These are phyloP conservation scores for Geotrichum fermentans DNA, from an alignment of 1,139 yeast species.

Conservation along the genomic window DNA sequence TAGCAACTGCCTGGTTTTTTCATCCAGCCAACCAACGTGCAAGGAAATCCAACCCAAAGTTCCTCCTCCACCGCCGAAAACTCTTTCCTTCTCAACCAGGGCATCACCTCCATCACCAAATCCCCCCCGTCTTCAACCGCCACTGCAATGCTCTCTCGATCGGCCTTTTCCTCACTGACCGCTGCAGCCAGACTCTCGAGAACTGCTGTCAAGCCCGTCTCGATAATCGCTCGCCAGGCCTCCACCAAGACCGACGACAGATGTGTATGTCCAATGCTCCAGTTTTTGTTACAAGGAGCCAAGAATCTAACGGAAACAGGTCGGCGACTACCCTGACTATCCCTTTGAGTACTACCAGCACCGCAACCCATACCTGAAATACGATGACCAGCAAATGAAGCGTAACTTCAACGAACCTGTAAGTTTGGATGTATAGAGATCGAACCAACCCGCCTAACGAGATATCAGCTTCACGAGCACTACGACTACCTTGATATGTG, in stretches of 20 bases:
- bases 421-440: too few relatives aligned
- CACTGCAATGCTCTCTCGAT: constrained; percentile 13
- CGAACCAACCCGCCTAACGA: constrained; percentile 4
- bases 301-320: constrained; percentile 21
- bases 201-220: constrained; percentile 4
- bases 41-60: constrained; percentile 11
- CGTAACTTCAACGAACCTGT: constrained; percentile 69
- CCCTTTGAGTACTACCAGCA: constrained; percentile 49
- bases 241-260: constrained; percentile 22
- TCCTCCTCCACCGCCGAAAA: constrained; percentile 8
- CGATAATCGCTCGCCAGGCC: constrained; percentile 16
- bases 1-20: neutral
- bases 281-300: too few relatives aligned
- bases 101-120: neutral
- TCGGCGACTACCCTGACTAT: constrained; percentile 49
- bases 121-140: neutral
- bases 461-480: constrained; percentile 49
- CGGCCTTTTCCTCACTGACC: constrained; percentile 7
- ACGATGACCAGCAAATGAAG: constrained; percentile 78
- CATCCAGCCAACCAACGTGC: constrained; percentile 15
- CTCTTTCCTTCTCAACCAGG: neutral
- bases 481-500: constrained; percentile 77
- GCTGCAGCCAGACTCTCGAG: constrained; percentile 13
- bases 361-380: constrained; percentile 66
- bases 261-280: constrained; percentile 14